Evolutionary conservation across 2,329 filamentous ascomycete genomes (phyloP).

Genomic region (Fonsecaea erecta): DNA sequence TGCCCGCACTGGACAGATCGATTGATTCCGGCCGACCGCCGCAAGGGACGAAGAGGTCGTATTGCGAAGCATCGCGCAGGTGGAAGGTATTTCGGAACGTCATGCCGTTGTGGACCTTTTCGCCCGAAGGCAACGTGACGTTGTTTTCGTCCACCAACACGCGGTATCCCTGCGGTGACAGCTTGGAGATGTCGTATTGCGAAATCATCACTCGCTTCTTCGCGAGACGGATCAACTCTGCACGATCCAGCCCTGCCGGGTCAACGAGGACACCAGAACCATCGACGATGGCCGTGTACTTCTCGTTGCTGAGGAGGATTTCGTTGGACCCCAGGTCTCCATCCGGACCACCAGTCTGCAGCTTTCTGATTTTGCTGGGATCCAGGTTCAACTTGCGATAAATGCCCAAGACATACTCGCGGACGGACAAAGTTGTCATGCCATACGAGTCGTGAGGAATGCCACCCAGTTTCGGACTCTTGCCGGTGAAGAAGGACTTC

Average conservation of each 20-base stretch:
- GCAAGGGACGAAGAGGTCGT: conserved; percentile 92
- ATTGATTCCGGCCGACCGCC: conserved; percentile 97
- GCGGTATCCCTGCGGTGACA: conserved; percentile 86
- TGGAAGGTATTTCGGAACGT: conserved; percentile 98
- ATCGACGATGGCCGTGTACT: conserved; percentile 94
- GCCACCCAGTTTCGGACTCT: conserved; percentile 92
- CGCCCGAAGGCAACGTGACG: conserved; percentile 82
- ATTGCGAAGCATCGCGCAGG: conserved; percentile 74
- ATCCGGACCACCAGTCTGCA: conserved; percentile 97
- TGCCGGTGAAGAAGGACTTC: conserved; percentile 99
- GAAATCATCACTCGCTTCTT: conserved; percentile 87
- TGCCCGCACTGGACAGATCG: conserved; percentile 83
- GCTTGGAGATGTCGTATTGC: conserved; percentile 80
- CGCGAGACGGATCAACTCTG: conserved; percentile 82
- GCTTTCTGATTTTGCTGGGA: conserved; percentile 80
- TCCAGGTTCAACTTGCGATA: conserved; percentile 95
- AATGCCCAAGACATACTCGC: conserved; percentile 94
- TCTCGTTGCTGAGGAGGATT: conserved; percentile 93
- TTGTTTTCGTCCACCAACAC: conserved; percentile 91
- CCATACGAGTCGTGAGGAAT: conserved; percentile 96
- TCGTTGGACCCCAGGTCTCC: conserved; percentile 97
- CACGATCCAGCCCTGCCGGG: conserved; percentile 82
- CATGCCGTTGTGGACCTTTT: conserved; percentile 87
- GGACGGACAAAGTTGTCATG: conserved; percentile 96
- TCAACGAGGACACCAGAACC: conserved; percentile 94